Evolutionary conservation across 805 yeast genomes (phyloP), one percentile per base, ranked within the genome.

Genomic region (Naumovozyma dairenensis): DNA sequence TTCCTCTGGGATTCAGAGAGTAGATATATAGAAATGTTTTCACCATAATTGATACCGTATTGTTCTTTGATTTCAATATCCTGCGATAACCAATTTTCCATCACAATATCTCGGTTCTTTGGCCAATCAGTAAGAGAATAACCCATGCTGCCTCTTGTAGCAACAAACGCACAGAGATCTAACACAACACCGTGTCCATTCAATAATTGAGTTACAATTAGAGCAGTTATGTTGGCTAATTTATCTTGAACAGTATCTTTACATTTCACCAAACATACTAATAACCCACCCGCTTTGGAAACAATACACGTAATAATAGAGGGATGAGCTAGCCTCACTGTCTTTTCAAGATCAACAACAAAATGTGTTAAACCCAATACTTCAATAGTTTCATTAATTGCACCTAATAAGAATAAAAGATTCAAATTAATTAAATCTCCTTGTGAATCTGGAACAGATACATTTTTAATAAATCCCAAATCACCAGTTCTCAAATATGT

Each of bases 281-380:
- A 71, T 48, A 80, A 74, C 13, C 85, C 89, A 6, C 86, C 87
- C 25, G 87, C 77, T 51, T 82, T 86, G 57, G 85, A 79, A 1
- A 86, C 69, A 46, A 86, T 77, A 20, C 78, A 59, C n/a, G 53
- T 43, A 14, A 46, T 46, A 16, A 76, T 65, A n/a, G 62, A 57
- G 10, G 59, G 39, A 42, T 72, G 73, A 4, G 67, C 58, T 31
- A 64, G 51, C 52, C 75, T 77, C 31, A 87, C 65, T 36, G 92
- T 68, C 38, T 65, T 39, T 59, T 77, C 98, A 35, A 92, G 71
- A 55, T 92, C 98, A 16, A 66, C 60, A 1, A 93, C 93, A 65
- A 92, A 89, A 55, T 85, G 94, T 47, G 83, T 86, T 48, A 92
- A 63, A 0, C 99, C 99, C 63, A 83, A 67, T 3, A 80, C 77